A percentile compares a stretch with the other conserved stretches of the same genome.
Evolutionary conservation across 73 alveolate species (phyloP).

Genomic region (Breviolum minutum): DNA sequence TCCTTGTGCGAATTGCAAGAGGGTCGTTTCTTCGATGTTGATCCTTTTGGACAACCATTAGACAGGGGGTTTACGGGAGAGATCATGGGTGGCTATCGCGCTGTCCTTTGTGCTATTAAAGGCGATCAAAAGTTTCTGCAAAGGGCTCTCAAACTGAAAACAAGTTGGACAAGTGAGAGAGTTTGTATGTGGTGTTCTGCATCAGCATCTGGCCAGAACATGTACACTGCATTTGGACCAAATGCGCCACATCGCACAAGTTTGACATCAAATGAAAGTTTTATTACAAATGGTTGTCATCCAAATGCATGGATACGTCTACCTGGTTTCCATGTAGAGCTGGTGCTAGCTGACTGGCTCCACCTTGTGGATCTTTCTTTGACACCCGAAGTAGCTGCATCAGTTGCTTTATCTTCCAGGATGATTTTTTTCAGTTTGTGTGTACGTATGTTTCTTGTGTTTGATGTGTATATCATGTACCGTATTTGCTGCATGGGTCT

Average conservation of each 20-base stretch:
- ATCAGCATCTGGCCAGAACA: not conserved
- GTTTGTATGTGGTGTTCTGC: not conserved
- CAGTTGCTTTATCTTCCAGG: not conserved
- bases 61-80: not conserved
- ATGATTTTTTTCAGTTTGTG: not conserved
- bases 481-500: not conserved
- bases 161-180: not conserved
- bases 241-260: not conserved
- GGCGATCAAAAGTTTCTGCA: not conserved
- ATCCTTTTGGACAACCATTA: not conserved
- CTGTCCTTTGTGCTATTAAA: not conserved
- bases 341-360: slow-evolving; percentile 9
- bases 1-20: not conserved
- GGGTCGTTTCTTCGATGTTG: not conserved
- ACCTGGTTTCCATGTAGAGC: not conserved
- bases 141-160: not conserved
- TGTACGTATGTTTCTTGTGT: not conserved
- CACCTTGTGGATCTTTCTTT: not conserved
- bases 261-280: not conserved
- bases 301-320: not conserved
- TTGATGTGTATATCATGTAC: not conserved
- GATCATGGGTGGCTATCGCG: not conserved
- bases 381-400: not conserved
- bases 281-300: not conserved
- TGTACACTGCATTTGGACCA: slow-evolving; percentile 6